These are phyloP conservation scores for Echria macrotheca DNA, from an alignment of 495 filamentous ascomycete genomes.

Conservation along the genomic window DNA sequence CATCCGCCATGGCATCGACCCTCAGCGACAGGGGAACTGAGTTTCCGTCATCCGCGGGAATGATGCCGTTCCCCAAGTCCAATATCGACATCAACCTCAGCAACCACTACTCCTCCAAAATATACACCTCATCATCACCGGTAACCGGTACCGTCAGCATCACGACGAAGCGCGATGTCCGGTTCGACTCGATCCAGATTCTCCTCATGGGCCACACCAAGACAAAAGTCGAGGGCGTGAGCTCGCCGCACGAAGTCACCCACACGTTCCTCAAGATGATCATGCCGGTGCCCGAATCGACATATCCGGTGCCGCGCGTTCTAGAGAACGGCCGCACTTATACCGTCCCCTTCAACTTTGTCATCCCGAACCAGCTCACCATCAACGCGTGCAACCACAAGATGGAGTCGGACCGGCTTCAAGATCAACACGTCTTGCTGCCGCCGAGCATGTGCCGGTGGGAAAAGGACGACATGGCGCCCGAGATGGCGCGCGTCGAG, in stretches of 20 bases:
- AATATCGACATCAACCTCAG: conserved; percentile 40
- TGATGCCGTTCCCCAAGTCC: conserved; percentile 24
- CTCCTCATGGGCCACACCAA: conserved; percentile 63
- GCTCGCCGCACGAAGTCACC: conserved; percentile 36
- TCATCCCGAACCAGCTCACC: conserved; percentile 69
- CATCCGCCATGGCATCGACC: conserved; percentile 11
- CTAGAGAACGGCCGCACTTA: conserved; percentile 62
- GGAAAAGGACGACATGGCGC: conserved; percentile 72
- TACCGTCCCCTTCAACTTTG: conserved; percentile 80
- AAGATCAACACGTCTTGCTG: conserved; percentile 67
- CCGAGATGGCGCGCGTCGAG: conserved; percentile 70
- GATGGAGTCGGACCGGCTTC: conserved; percentile 49
- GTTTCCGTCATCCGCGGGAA: not conserved
- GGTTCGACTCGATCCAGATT: conserved; percentile 78
- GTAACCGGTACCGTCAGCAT: conserved; percentile 49
- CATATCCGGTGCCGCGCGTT: conserved; percentile 65
- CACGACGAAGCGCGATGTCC: conserved; percentile 53
- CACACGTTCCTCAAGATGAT: conserved; percentile 71
- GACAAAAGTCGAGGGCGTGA: conserved; percentile 38
- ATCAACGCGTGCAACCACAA: conserved; percentile 47
- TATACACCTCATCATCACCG: conserved; percentile 46
- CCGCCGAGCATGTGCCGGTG: conserved; percentile 78
- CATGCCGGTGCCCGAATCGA: conserved; percentile 67
- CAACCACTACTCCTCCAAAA: conserved; percentile 41
- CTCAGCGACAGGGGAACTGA: conserved; percentile 12